Evolutionary conservation across 352 stramenopile species (phyloP), one percentile per base, ranked within the genome.

Genomic region (Heterotrichella gracilis): DNA sequence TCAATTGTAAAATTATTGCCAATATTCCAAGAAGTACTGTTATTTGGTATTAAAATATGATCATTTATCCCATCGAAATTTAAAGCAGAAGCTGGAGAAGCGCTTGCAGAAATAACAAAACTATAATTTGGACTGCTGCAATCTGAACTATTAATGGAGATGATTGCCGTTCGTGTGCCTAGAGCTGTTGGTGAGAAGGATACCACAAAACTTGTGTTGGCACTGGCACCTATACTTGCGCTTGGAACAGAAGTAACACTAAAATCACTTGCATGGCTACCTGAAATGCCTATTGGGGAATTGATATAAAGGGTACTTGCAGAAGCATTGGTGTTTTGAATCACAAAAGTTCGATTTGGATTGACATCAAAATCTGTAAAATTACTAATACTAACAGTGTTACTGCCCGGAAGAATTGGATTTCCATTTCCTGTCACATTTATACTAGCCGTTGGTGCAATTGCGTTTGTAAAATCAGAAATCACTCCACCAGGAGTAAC

Each of bases 271-370:
- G 32, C 32, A 53, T n/a, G 9, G 32, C 9, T 53, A 17, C 32
- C 32, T 53, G 32, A 53, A 53, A 53, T 53, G n/a, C n/a, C 32
- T 53, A 53, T n/a, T n/a, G n/a, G n/a, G n/a, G n/a, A n/a, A 53
- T 17, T 53, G 32, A 9, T 53, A n/a, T n/a, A 17, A n/a, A 53
- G 32, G 9, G n/a, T n/a, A 17, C 9, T 9, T 53, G 32, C 9
- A 17, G 9, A 9, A 53, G 32, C n/a, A 17, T n/a, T n/a, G n/a
- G 32, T 53, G n/a, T 53, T 53, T 53, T 53, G 32, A 53, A 53
- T 53, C 9, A 17, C n/a, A 53, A 53, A 53, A n/a, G 32, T 53
- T n/a, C n/a, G 9, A 17, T 9, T 53, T 53, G 9, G 32, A 9
- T 17, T 53, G 9, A 53, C n/a, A n/a, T n/a, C 32, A 53, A 53